Base-by-base conservation (phyloP, 2,329 filamentous ascomycete species). In the Tolypocladium tropicale region DNA sequence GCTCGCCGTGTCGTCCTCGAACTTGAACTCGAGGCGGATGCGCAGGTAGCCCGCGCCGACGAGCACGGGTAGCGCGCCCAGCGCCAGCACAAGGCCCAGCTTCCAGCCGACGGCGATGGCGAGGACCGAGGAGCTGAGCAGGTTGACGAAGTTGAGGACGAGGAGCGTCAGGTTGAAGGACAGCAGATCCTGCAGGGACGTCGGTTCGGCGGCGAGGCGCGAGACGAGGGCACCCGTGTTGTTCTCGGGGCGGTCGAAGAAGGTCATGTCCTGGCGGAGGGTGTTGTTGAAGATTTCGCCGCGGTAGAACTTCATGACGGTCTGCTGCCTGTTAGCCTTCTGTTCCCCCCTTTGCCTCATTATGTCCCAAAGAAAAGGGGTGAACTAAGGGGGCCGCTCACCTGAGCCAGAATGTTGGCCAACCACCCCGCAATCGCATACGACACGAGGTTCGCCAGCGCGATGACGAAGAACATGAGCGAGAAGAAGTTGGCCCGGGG, bases 391-490 rank as follows among this genome's bases (percentile, higher is more conserved):
- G 32, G 23, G 23, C 2, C 6, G 59, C 61, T 53, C 57, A 69
- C 69, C 60, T 74, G 72, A 0, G 67, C 70, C 14, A 74, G 62
- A 6, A 65, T 56, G 41, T 74, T 75, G 55, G 67, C 65, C 6
- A 68, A 50, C 67, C 68, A 73, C 2, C 74, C 73, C 28, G 67
- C 59, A 1, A 64, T 57, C 33, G 67, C 68, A 53, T 81, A 82
- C 3, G 71, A 66, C 0, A 79, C 55, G 1, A 78, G 64, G 34
- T 76, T 74, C 3, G 67, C 75, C 11, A 76, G 64, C 1, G 80
- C 79, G 18, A 81, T 67, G 1, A 81, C 67, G 53, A 81, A 79
- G 63, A 82, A 82, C 78, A 83, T 82, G 52, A 80, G 71, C 0
- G 78, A 70, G 65, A 74, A 81, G 60, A 82, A 81, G 65, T 83